Evolutionary conservation across 129 eudicot species (phyloP).

Genomic region (Artemisia argyi): DNA sequence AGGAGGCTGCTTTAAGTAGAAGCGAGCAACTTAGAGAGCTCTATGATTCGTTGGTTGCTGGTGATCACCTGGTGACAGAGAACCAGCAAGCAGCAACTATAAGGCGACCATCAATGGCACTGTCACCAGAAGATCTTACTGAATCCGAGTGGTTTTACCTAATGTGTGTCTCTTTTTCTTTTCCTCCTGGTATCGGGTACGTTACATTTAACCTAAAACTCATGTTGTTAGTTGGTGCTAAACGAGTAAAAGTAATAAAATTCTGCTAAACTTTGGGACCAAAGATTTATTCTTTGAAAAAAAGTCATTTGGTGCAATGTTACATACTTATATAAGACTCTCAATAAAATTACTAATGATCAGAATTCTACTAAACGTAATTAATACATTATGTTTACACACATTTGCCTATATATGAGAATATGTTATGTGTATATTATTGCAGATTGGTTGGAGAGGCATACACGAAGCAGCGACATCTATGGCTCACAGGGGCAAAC

Average conservation of each 20-base stretch:
- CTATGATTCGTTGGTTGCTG: slow-evolving; percentile 67
- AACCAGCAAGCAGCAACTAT: slow-evolving; percentile 35
- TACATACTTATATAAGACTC: no score
- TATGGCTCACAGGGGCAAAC: slow-evolving; percentile 73
- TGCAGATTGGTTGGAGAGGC: slow-evolving; percentile 80
- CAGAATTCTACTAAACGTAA: no score
- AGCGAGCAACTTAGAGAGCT: slow-evolving; percentile 84
- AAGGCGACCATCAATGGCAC: slow-evolving; percentile 67
- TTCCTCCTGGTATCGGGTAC: slow-evolving; percentile 82
- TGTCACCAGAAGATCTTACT: slow-evolving; percentile 93
- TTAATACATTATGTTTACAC: no score
- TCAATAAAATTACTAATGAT: no score
- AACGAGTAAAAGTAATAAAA: neutral
- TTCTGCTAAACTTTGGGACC: neutral
- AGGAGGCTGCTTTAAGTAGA: slow-evolving; percentile 77
- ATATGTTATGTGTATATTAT: neutral
- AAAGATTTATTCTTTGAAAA: no score
- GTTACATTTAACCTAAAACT: slow-evolving; percentile 5
- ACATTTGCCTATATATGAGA: neutral
- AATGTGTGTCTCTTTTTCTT: slow-evolving; percentile 87
- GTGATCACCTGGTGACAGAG: slow-evolving; percentile 38
- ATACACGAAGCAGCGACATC: slow-evolving; percentile 56
- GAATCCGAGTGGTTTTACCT: slow-evolving; percentile 94
- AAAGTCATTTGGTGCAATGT: no score
- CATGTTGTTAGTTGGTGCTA: neutral